A percentile compares a stretch with the other conserved stretches of the same genome.
These are phyloP conservation scores for Neurospora sp. DNA, from an alignment of 495 filamentous ascomycete genomes.

Conservation along the genomic window DNA sequence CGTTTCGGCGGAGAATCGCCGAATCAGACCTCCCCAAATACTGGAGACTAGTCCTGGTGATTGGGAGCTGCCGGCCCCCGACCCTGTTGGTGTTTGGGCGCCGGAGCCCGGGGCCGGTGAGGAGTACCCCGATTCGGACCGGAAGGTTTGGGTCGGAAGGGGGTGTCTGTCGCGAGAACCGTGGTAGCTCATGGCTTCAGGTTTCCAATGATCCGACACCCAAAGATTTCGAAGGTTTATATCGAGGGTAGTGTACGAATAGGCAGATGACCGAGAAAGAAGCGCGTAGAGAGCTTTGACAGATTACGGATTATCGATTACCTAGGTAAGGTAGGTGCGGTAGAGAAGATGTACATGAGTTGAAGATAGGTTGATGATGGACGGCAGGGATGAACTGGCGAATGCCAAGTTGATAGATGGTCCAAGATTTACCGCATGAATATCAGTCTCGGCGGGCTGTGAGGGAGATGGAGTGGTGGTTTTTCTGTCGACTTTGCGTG, in stretches of 20 bases:
- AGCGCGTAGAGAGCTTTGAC: background rate
- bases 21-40: conserved; percentile 27
- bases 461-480: background rate
- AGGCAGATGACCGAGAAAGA: background rate
- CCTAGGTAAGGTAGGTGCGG: background rate
- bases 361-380: background rate
- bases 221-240: background rate
- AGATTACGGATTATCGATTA: background rate
- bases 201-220: background rate
- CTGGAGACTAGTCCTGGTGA: conserved; percentile 12
- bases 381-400: background rate
- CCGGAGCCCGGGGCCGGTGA: conserved; percentile 21
- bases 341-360: background rate
- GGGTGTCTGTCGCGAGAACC: conserved; percentile 7
- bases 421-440: background rate
- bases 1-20: conserved; percentile 25
- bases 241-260: background rate
- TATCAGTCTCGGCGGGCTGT: background rate
- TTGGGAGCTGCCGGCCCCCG: conserved; percentile 12
- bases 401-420: background rate
- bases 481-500: background rate
- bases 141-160: conserved; percentile 16
- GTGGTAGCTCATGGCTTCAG: conserved; percentile 14
- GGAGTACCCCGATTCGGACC: conserved; percentile 3
- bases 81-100: conserved; percentile 22